Conservation (phyloP, 164 flowering plant genomes). For the Sextonia rubra region DNA sequence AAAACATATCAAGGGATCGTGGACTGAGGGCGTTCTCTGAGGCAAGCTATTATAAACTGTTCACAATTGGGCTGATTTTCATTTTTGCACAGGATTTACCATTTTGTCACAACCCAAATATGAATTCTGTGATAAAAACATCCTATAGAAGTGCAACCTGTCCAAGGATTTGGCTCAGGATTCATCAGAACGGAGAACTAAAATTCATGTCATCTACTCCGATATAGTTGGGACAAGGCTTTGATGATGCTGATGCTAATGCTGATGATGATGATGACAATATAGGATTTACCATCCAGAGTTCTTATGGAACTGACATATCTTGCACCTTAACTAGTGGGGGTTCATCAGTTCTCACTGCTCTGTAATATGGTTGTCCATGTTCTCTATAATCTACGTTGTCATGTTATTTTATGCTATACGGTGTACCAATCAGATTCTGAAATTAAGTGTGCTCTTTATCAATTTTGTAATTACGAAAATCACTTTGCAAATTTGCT, state of each 20-base stretch:
- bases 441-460: not conserved
- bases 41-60: conserved; percentile 86
- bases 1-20: conserved; percentile 91
- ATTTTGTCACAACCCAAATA: not conserved
- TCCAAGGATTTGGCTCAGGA: too few relatives aligned
- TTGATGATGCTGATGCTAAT: too few relatives aligned
- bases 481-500: not conserved
- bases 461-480: not conserved
- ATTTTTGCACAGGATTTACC: not conserved
- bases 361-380: not conserved
- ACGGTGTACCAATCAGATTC: not conserved
- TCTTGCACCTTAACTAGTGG: not conserved
- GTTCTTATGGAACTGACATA: not conserved
- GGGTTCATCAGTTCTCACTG: not conserved
- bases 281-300: not conserved
- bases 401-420: not conserved
- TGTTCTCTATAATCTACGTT: not conserved
- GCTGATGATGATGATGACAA: too few relatives aligned
- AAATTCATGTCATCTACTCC: too few relatives aligned
- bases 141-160: too few relatives aligned
- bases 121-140: not conserved
- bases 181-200: too few relatives aligned
- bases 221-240: too few relatives aligned
- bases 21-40: conserved; percentile 96
- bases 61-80: conserved; percentile 55